Conservation (phyloP, 1,139 yeast genomes). For the Candida smagusa region DNA sequence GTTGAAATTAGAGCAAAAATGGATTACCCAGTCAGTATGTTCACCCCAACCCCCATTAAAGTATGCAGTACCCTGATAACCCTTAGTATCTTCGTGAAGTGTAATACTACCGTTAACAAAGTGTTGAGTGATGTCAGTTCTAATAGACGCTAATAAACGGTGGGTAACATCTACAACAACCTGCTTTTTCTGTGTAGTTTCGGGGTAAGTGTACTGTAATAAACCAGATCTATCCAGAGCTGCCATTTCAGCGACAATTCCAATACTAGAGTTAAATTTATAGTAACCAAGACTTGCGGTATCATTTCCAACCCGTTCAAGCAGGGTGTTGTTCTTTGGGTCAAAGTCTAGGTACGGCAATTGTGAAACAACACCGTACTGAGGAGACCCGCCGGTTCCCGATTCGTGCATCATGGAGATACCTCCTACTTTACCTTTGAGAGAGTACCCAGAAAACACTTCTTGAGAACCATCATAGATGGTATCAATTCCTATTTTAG, state of each 20-base stretch:
- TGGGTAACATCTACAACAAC: slow-evolving; percentile 27
- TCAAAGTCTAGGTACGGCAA: slow-evolving; percentile 23
- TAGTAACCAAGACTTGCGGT: slow-evolving; percentile 24
- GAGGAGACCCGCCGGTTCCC: slow-evolving; percentile 42
- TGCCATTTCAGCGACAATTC: slow-evolving; percentile 23
- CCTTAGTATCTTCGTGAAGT: slow-evolving; percentile 14
- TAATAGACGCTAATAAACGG: slow-evolving; percentile 21
- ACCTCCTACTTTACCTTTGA: slow-evolving; percentile 27
- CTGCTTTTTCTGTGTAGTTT: slow-evolving; percentile 8
- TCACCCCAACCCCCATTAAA: slow-evolving; percentile 34
- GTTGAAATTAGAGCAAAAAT: slow-evolving; percentile 28
- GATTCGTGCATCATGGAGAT: slow-evolving; percentile 40
- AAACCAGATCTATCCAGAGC: slow-evolving; percentile 27
- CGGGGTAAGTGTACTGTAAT: slow-evolving; percentile 21
- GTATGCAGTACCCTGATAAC: slow-evolving; percentile 24
- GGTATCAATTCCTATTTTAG: slow-evolving; percentile 34
- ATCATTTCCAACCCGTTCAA: slow-evolving; percentile 17
- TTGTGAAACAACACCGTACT: slow-evolving; percentile 32
- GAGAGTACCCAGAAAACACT: slow-evolving; percentile 34
- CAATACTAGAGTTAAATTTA: slow-evolving; percentile 18
- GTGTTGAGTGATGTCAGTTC: slow-evolving; percentile 33
- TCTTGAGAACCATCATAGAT: slow-evolving; percentile 15
- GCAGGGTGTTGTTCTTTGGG: slow-evolving; percentile 10
- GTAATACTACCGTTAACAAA: slow-evolving; percentile 24
- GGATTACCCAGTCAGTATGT: slow-evolving; percentile 26